Evolutionary conservation across 257 asterid species (phyloP).

Genomic region (Leonotis leonurus): DNA sequence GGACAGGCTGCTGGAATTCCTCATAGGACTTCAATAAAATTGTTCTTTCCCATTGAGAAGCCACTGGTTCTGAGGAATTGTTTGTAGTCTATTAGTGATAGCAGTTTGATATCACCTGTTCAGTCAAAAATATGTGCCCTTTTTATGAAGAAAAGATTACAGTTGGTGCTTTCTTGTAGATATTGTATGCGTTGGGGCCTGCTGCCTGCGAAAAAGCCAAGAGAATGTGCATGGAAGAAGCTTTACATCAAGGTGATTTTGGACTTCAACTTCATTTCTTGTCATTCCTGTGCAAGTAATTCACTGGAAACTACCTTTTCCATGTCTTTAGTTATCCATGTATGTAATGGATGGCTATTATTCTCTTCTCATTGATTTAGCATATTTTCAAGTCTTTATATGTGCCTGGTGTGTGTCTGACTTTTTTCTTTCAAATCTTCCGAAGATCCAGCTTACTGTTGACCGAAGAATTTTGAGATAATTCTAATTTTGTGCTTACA

Average conservation of each 20-base stretch:
- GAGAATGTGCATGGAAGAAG: conserved; percentile 93
- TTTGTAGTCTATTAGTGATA: not conserved
- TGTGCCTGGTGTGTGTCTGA: not conserved
- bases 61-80: not conserved
- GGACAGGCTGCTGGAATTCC: not conserved
- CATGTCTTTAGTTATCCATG: not conserved
- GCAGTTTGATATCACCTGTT: not conserved
- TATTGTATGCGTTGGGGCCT: conserved; percentile 92
- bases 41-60: not conserved
- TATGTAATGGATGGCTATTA: not conserved
- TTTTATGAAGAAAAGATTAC: not conserved
- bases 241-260: conserved; percentile 39
- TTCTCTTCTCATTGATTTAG: not conserved
- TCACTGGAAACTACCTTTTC: not conserved
- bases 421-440: not conserved
- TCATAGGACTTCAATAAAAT: not conserved
- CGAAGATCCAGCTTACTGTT: not conserved
- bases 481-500: not conserved
- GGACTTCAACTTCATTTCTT: not conserved
- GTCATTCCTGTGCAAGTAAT: not conserved
- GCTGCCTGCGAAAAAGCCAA: conserved; percentile 58
- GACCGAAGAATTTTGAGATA: not conserved
- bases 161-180: conserved; percentile 20
- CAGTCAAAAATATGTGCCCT: not conserved
- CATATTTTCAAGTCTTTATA: not conserved